Conservation (phyloP, 2,329 filamentous ascomycete species). For the Aspergillus proliferans region DNA sequence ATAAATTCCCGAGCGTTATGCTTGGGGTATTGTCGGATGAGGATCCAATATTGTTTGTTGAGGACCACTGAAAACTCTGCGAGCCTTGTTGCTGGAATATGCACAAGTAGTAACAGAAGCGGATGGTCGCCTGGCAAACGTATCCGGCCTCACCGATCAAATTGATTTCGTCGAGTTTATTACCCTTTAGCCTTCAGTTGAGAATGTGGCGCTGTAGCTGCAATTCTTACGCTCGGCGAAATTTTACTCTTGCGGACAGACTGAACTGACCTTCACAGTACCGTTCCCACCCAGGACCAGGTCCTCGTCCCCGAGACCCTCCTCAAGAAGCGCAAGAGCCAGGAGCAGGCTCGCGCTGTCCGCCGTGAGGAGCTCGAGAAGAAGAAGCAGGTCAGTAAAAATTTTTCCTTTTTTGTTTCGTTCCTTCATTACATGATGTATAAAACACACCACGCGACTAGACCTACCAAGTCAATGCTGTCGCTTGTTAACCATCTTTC, state of each 20-base stretch:
- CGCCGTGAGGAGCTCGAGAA: slow-evolving; percentile 71
- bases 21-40: slow-evolving; percentile 73
- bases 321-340: slow-evolving; percentile 99
- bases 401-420: slow-evolving; percentile 9
- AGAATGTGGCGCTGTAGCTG: slow-evolving; percentile 88
- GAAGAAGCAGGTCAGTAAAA: slow-evolving; percentile 75
- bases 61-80: slow-evolving; percentile 10
- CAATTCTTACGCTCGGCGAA: slow-evolving; percentile 84
- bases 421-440: slow-evolving; percentile 63
- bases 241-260: slow-evolving; percentile 63
- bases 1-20: slow-evolving; percentile 48
- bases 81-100: slow-evolving; percentile 23
- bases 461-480: slow-evolving; percentile 84
- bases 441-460: slow-evolving; percentile 85
- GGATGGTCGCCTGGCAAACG: slow-evolving; percentile 7
- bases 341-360: slow-evolving; percentile 97
- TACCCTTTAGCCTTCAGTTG: slow-evolving; percentile 52
- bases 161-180: slow-evolving; percentile 73
- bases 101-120: slow-evolving; percentile 17
- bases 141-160: slow-evolving; percentile 65
- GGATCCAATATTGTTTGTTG: slow-evolving; percentile 38
- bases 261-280: slow-evolving; percentile 72
- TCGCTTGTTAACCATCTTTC: slow-evolving; percentile 59
- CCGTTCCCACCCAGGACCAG: slow-evolving; percentile 89
- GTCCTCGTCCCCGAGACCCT: slow-evolving; percentile 98